phyloP scores from a whole-genome alignment of 352 stramenopile species.

The Globisporangium cederbergense region DNA sequence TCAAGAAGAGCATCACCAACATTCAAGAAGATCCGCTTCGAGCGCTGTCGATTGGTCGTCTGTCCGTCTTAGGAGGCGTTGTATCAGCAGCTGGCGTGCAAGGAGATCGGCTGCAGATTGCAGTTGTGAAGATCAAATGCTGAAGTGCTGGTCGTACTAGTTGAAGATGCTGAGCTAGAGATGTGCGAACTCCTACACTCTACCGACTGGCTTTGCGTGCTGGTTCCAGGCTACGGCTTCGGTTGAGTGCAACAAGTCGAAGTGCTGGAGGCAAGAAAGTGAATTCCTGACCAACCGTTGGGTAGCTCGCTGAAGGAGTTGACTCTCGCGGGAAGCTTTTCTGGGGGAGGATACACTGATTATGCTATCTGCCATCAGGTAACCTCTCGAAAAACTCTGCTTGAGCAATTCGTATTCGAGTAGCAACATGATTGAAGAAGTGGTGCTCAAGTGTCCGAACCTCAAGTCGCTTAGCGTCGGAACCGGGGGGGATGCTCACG shows the following conservation, averaged over 20 bases:
- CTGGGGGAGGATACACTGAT: not conserved
- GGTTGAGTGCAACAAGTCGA: not conserved
- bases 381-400: not conserved
- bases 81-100: too few species aligned
- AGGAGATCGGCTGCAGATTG: too few species aligned
- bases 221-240: constrained; percentile 2
- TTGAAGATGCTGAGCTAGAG: too few species aligned
- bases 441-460: not conserved
- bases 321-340: not conserved
- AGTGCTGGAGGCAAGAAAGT: not conserved
- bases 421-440: not conserved
- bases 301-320: not conserved
- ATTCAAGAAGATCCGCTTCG: too few species aligned
- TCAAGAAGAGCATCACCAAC: too few species aligned
- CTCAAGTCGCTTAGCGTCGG: not conserved
- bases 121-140: too few species aligned
- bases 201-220: not conserved
- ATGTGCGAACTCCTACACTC: not conserved
- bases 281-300: not conserved
- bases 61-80: too few species aligned
- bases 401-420: not conserved
- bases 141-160: too few species aligned
- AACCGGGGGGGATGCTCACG: not conserved
- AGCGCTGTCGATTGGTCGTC: too few species aligned
- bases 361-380: not conserved